Percentiles rank a stretch among this genome's conserved stretches.
These are phyloP conservation scores for Eragrostis tef DNA, from an alignment of 202 grass and related monocot genomes.

Conservation along the genomic window DNA sequence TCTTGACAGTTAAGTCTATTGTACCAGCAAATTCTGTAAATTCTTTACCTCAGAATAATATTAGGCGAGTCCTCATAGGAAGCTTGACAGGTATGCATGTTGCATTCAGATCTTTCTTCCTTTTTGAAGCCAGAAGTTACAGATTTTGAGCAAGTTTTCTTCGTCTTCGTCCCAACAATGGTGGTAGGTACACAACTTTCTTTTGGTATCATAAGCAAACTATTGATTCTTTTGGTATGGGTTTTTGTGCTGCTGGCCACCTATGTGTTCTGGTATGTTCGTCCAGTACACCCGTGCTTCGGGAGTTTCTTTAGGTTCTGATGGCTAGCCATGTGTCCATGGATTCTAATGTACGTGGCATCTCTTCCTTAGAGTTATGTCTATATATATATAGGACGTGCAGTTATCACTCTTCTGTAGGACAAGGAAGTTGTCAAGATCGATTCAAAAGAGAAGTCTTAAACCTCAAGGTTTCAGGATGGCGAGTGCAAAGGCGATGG, in stretches of 20 bases:
- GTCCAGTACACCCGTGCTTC: conserved; percentile 37
- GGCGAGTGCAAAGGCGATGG: conserved; percentile 60
- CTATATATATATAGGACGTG: neutral
- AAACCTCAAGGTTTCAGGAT: conserved; percentile 30
- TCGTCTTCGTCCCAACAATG: neutral
- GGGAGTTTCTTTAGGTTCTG: conserved; percentile 1
- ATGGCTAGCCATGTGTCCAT: conserved; percentile 52
- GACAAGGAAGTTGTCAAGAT: conserved; percentile 17
- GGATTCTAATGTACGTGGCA: conserved; percentile 44
- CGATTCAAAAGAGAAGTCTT: neutral
- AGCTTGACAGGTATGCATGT: neutral
- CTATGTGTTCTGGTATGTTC: conserved; percentile 54
- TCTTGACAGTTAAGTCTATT: neutral
- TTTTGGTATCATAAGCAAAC: neutral
- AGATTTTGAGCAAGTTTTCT: conserved; percentile 12
- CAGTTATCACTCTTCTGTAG: neutral
- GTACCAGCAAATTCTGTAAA: neutral
- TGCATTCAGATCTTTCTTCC: conserved; percentile 11
- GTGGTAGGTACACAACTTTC: conserved; percentile 19
- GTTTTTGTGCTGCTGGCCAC: conserved; percentile 34
- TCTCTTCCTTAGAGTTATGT: conserved; percentile 18
- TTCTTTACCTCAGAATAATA: neutral
- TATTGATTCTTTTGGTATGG: neutral
- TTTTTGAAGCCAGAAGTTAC: conserved; percentile 26
- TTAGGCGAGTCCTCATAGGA: neutral